Percentiles rank a stretch among this genome's conserved stretches.
These are phyloP conservation scores for Fraxinus ornus DNA, from an alignment of 305 asterid genomes.

Conservation along the genomic window DNA sequence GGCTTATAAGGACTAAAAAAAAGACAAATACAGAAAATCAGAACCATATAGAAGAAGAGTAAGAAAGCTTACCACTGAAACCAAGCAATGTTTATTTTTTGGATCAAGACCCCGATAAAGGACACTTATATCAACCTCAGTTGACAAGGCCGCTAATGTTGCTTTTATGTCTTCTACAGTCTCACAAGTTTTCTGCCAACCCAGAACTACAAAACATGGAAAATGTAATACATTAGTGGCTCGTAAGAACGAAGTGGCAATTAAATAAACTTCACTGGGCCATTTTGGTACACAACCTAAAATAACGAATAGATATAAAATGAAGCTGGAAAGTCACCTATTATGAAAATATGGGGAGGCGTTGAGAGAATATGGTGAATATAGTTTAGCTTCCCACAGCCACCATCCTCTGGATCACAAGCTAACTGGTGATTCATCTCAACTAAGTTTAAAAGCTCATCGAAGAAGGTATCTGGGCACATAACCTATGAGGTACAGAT, in stretches of 20 bases:
- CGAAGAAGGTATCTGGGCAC: conserved; percentile 80
- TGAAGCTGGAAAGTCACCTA: conserved; percentile 42
- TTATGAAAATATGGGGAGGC: conserved; percentile 84
- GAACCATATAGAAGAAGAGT: conserved; percentile 1
- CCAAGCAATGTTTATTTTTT: conserved; percentile 55
- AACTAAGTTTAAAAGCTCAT: conserved; percentile 76
- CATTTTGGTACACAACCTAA: background rate
- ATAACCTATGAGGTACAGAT: conserved; percentile 49
- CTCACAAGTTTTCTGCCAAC: conserved; percentile 93
- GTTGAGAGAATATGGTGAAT: conserved; percentile 80
- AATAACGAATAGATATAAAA: background rate
- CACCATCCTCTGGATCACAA: conserved; percentile 82
- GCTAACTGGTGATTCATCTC: conserved; percentile 92
- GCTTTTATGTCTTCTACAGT: conserved; percentile 70
- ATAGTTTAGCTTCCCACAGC: conserved; percentile 82
- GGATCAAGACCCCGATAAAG: conserved; percentile 94
- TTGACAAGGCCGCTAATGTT: conserved; percentile 70
- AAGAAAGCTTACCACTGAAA: conserved; percentile 78
- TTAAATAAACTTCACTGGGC: background rate
- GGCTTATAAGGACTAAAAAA: background rate
- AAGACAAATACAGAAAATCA: background rate
- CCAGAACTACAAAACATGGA: conserved; percentile 56
- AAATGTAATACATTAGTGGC: conserved; percentile 6
- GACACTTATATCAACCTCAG: conserved; percentile 75
- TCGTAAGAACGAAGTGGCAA: background rate